phyloP scores from a whole-genome alignment of 495 filamentous ascomycete species.

The Cladorrhinum samala region DNA sequence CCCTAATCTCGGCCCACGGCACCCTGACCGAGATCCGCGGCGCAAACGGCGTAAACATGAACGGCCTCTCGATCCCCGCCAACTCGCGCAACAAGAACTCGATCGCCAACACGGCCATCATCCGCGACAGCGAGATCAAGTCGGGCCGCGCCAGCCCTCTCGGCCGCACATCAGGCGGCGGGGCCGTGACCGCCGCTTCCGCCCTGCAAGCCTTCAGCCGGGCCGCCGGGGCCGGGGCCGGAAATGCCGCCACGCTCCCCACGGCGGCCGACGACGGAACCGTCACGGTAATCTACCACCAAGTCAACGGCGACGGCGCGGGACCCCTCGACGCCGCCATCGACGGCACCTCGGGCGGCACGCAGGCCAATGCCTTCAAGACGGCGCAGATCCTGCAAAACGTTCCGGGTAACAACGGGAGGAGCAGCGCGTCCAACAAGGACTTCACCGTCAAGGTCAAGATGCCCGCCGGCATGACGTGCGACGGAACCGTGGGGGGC shows the following conservation, averaged over 20 bases:
- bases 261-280: neutral
- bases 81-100: conserved; percentile 45
- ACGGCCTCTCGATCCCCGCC: conserved; percentile 49
- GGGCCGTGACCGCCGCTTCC: conserved; percentile 44
- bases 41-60: conserved; percentile 51
- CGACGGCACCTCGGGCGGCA: conserved; percentile 52
- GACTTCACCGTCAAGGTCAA: conserved; percentile 52
- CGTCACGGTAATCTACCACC: neutral
- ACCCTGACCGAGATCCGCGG: conserved; percentile 46
- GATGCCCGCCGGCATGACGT: conserved; percentile 58
- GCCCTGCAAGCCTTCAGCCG: conserved; percentile 44
- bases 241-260: conserved; percentile 25
- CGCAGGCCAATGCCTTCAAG: conserved; percentile 47
- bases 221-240: conserved; percentile 27
- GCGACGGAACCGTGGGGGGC: conserved; percentile 46
- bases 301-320: conserved; percentile 45
- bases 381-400: conserved; percentile 50
- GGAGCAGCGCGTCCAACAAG: conserved; percentile 43
- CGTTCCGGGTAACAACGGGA: conserved; percentile 48
- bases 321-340: conserved; percentile 43
- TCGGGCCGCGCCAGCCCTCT: conserved; percentile 44
- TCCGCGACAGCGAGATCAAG: conserved; percentile 42
- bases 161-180: conserved; percentile 51
- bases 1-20: conserved; percentile 37
- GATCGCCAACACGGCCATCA: conserved; percentile 48